Percentiles rank a stretch among this genome's conserved stretches.
These are phyloP conservation scores for Xanthoconium purpureum DNA, from an alignment of 768 basidiomycete species.

Conservation along the genomic window DNA sequence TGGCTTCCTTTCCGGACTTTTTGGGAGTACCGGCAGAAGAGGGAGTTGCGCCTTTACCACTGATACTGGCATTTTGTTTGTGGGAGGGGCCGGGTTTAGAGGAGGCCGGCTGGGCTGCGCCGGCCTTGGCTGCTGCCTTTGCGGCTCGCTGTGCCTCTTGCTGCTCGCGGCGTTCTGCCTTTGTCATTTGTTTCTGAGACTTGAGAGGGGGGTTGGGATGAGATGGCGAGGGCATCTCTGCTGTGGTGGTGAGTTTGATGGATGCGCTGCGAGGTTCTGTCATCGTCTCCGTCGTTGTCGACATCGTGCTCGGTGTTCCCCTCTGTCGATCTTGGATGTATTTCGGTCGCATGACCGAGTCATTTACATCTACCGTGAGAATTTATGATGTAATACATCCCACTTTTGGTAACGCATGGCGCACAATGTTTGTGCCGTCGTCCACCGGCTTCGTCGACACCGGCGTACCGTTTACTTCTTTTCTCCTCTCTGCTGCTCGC, in stretches of 20 bases:
- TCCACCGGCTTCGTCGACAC: background rate
- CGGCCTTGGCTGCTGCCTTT: constrained; percentile 52
- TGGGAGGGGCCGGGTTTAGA: constrained; percentile 33
- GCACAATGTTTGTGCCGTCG: background rate
- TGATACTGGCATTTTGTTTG: constrained; percentile 17
- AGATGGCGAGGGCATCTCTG: constrained; percentile 8
- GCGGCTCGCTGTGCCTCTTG: constrained; percentile 80
- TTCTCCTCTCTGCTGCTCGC: background rate
- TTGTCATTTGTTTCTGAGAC: constrained; percentile 73
- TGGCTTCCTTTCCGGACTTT: constrained; percentile 24
- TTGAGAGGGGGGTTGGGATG: constrained; percentile 23
- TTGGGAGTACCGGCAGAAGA: constrained; percentile 20
- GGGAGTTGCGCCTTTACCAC: constrained; percentile 16
- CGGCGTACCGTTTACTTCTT: background rate
- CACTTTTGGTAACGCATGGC: constrained; percentile 7
- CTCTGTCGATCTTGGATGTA: background rate
- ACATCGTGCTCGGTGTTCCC: constrained; percentile 10
- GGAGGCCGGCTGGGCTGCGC: constrained; percentile 16
- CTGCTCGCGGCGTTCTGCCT: constrained; percentile 74
- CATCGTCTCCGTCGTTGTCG: constrained; percentile 26
- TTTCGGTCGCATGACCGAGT: constrained; percentile 7
- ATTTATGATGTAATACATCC: constrained; percentile 14
- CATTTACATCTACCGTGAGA: constrained; percentile 21
- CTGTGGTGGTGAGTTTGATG: constrained; percentile 16
- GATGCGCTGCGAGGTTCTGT: constrained; percentile 6